Conservation (phyloP, 2,329 filamentous ascomycete species). For the Ophiostoma populinum region DNA sequence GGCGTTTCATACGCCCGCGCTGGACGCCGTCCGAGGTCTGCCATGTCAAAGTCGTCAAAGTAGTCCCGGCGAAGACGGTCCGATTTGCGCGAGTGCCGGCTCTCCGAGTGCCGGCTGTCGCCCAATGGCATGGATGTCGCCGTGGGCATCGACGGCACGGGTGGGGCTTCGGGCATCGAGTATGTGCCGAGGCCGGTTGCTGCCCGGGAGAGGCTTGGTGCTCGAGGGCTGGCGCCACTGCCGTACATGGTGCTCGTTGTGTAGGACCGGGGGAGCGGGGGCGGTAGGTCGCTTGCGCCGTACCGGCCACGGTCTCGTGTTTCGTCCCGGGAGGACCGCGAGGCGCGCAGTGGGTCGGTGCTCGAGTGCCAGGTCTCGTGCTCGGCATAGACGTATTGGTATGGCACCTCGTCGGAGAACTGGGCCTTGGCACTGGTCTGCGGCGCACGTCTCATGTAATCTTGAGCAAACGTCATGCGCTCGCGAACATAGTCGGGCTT, state of each 20-base stretch:
- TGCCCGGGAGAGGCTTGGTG: slow-evolving; percentile 8
- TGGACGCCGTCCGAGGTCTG: too few species aligned
- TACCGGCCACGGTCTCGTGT: slow-evolving; percentile 4
- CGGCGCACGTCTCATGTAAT: slow-evolving; percentile 12
- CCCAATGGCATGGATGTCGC: too few species aligned
- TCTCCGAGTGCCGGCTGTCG: too few species aligned
- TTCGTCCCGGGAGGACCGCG: slow-evolving; percentile 12
- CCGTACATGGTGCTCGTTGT: slow-evolving; percentile 13
- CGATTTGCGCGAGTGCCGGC: slow-evolving; percentile 7
- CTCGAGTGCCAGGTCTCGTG: slow-evolving; percentile 7
- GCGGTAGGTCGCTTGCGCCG: slow-evolving; percentile 2
- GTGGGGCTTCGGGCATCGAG: slow-evolving; percentile 6
- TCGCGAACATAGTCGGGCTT: too few species aligned
- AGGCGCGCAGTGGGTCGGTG: slow-evolving; percentile 2
- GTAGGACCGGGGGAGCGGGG: slow-evolving; percentile 13
- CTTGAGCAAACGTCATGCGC: slow-evolving; percentile 11
- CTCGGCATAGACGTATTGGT: slow-evolving; percentile 9
- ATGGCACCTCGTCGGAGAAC: not conserved
- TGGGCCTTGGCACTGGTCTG: slow-evolving; percentile 10
- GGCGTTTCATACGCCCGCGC: too few species aligned
- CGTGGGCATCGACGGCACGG: slow-evolving; percentile 3
- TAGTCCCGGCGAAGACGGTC: slow-evolving; percentile 10
- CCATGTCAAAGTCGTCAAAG: slow-evolving; percentile 6
- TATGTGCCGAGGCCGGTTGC: slow-evolving; percentile 11
- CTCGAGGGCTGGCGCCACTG: slow-evolving; percentile 8